A percentile compares a stretch with the other conserved stretches of the same genome.
Conservation (phyloP, 2,329 filamentous ascomycete species). For the Cercospora nicotianae region DNA sequence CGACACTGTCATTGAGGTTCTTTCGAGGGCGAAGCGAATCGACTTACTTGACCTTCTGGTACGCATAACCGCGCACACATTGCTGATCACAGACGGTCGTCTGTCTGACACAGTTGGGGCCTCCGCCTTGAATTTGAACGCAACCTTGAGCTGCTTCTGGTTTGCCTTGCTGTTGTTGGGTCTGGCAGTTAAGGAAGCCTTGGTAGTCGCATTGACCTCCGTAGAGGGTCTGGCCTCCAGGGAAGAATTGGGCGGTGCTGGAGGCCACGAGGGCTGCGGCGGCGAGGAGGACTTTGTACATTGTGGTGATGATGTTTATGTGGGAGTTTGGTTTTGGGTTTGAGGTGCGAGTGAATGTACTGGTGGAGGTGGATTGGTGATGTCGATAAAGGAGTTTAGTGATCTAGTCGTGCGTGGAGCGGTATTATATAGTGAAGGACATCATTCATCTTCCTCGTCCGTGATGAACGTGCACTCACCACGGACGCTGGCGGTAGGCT, state of each 20-base stretch:
- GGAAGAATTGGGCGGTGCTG: not conserved
- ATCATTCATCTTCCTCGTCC: not conserved
- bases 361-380: not conserved
- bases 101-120: conserved; percentile 13
- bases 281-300: not conserved
- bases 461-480: not conserved
- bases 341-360: not conserved
- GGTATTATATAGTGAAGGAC: not conserved
- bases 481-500: not conserved
- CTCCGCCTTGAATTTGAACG: conserved; percentile 3
- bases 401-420: not conserved
- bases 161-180: not conserved
- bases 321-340: not conserved
- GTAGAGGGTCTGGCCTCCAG: not conserved
- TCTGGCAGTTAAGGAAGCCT: not conserved
- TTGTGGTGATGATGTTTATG: not conserved
- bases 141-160: conserved; percentile 8
- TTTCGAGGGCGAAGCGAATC: no score
- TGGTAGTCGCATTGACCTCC: conserved; percentile 6
- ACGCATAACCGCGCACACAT: conserved; percentile 9
- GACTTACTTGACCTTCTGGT: conserved; percentile 13
- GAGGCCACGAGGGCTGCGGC: not conserved
- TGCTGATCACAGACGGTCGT: conserved; percentile 4
- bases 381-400: not conserved
- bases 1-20: no score